Evolutionary conservation across 2,329 filamentous ascomycete species (phyloP).

Genomic region (Emericellopsis atlantica): DNA sequence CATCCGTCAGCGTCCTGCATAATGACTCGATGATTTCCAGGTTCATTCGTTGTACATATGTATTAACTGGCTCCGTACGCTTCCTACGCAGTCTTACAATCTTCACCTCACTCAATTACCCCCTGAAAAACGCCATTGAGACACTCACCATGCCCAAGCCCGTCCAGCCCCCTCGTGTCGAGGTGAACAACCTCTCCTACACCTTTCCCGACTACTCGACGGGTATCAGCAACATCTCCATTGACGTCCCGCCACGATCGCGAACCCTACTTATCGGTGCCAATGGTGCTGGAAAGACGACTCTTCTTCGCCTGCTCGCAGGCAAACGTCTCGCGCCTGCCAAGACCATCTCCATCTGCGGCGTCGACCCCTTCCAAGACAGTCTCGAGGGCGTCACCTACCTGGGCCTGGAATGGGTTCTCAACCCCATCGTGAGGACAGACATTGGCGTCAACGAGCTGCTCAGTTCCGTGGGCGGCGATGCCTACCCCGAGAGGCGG

Average conservation of each 20-base stretch:
- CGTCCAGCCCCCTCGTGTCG: conserved; percentile 45
- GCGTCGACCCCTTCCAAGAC: conserved; percentile 83
- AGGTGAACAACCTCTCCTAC: conserved; percentile 70
- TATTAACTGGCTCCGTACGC: no score
- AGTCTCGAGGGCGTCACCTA: conserved; percentile 91
- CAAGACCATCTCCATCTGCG: conserved; percentile 62
- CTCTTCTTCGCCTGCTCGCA: conserved; percentile 82
- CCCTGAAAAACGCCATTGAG: neutral
- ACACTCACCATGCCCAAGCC: conserved; percentile 12
- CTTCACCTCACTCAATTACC: neutral
- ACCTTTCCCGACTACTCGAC: conserved; percentile 73
- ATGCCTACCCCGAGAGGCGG: conserved; percentile 66
- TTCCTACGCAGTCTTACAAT: no score
- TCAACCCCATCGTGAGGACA: conserved; percentile 90
- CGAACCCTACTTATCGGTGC: conserved; percentile 89
- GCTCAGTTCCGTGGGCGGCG: conserved; percentile 72
- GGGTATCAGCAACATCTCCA: conserved; percentile 62
- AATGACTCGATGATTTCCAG: no score
- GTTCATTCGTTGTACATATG: no score
- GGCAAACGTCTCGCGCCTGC: conserved; percentile 85
- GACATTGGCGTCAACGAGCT: conserved; percentile 88
- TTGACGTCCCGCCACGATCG: conserved; percentile 69
- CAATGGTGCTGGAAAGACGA: conserved; percentile 96
- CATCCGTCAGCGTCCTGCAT: no score
- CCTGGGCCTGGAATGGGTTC: conserved; percentile 92